A percentile compares a stretch with the other conserved stretches of the same genome.
Conservation (phyloP, 805 yeast genomes). For the Candida nitratophila region DNA sequence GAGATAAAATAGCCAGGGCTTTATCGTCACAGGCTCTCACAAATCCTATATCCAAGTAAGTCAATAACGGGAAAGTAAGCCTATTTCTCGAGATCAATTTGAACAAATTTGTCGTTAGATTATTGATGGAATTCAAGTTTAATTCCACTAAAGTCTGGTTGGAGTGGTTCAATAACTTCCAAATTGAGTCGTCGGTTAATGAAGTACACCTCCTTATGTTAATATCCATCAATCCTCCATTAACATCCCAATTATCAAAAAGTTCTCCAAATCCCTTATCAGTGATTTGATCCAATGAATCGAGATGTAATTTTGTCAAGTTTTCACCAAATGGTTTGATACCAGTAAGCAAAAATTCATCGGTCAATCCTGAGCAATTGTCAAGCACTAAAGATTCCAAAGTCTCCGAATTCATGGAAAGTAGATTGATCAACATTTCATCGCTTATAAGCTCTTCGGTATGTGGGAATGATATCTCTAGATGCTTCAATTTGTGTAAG, state of each 20-base stretch:
- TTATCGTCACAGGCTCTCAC: slow-evolving; percentile 70
- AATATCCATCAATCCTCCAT: slow-evolving; percentile 53
- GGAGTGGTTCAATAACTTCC: slow-evolving; percentile 56
- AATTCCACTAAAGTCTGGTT: slow-evolving; percentile 60
- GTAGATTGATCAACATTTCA: slow-evolving; percentile 52
- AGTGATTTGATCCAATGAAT: slow-evolving; percentile 55
- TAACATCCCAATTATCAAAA: slow-evolving; percentile 49
- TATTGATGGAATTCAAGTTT: slow-evolving; percentile 65
- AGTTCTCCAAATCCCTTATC: slow-evolving; percentile 57
- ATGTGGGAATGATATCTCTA: slow-evolving; percentile 66
- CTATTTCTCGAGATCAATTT: slow-evolving; percentile 35
- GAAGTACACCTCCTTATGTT: slow-evolving; percentile 60
- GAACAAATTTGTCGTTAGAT: slow-evolving; percentile 44
- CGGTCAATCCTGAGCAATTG: slow-evolving; percentile 72
- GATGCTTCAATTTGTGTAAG: slow-evolving; percentile 41
- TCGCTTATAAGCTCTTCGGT: slow-evolving; percentile 62
- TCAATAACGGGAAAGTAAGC: slow-evolving; percentile 47
- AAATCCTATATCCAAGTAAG: slow-evolving; percentile 72
- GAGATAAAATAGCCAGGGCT: slow-evolving; percentile 48
- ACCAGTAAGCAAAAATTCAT: slow-evolving; percentile 51
- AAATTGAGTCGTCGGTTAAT: slow-evolving; percentile 56
- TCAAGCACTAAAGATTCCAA: slow-evolving; percentile 54
- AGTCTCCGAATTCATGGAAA: slow-evolving; percentile 56
- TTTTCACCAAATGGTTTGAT: slow-evolving; percentile 48
- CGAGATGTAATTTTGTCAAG: slow-evolving; percentile 53